Conservation (phyloP, 2,329 filamentous ascomycete species). For the Lachnum nothofagi region DNA sequence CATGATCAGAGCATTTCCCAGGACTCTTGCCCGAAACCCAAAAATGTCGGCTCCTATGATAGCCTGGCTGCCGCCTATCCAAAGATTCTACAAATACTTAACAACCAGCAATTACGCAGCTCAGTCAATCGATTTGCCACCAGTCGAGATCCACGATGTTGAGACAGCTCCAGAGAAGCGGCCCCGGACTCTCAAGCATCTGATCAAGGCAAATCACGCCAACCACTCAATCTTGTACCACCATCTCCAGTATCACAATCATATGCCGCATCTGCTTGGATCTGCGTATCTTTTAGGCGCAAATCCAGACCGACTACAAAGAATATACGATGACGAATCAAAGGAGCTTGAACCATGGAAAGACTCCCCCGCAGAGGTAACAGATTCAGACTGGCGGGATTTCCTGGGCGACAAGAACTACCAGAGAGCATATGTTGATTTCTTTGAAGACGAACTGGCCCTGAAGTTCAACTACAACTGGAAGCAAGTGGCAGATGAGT, state of each 20-base stretch:
- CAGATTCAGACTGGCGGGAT: constrained; percentile 78
- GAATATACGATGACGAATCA: constrained; percentile 73
- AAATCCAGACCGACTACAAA: constrained; percentile 64
- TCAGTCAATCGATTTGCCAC: constrained; percentile 51
- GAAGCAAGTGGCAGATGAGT: constrained; percentile 70
- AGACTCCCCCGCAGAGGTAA: constrained; percentile 79
- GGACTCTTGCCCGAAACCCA: constrained; percentile 2
- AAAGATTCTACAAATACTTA: constrained; percentile 34
- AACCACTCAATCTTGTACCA: constrained; percentile 83
- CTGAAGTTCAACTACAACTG: constrained; percentile 70
- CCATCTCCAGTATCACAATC: constrained; percentile 71
- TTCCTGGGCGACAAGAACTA: constrained; percentile 75
- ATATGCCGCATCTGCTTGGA: constrained; percentile 73
- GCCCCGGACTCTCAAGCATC: constrained; percentile 78
- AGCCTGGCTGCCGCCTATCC: constrained; percentile 40
- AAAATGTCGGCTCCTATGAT: constrained; percentile 39
- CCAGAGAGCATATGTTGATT: constrained; percentile 87
- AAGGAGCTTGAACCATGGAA: constrained; percentile 72
- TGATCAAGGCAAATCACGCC: constrained; percentile 85
- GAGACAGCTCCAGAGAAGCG: constrained; percentile 76
- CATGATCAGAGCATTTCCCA: constrained; percentile 13
- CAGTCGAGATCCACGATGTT: constrained; percentile 70
- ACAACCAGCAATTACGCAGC: constrained; percentile 28
- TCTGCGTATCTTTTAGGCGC: constrained; percentile 84
- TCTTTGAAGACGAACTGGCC: constrained; percentile 88